These are phyloP conservation scores for Aspergillus hiratsukae DNA, from an alignment of 2,329 filamentous ascomycete species.

Conservation along the genomic window DNA sequence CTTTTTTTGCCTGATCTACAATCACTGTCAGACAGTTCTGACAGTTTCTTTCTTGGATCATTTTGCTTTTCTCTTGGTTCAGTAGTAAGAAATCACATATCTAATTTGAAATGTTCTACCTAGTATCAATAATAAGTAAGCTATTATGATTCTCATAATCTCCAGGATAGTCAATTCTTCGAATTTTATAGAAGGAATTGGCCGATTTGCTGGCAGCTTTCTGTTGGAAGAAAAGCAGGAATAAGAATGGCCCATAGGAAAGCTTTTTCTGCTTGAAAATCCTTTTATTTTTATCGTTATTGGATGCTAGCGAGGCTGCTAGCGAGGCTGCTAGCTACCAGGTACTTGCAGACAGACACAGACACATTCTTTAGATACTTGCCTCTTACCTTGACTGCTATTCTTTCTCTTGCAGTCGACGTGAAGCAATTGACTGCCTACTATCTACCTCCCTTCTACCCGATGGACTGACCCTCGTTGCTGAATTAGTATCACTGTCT, in stretches of 20 bases:
- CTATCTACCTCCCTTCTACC: background rate
- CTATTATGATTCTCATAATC: conserved; percentile 9
- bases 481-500: background rate
- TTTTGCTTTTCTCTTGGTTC: background rate
- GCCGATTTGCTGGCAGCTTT: background rate
- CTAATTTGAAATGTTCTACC: background rate
- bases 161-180: background rate
- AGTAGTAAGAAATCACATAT: background rate
- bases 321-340: background rate
- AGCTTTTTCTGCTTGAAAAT: background rate
- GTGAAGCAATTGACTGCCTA: background rate
- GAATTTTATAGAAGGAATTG: background rate
- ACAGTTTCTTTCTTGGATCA: no score
- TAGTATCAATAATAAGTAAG: background rate
- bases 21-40: background rate
- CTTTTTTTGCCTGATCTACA: background rate
- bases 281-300: background rate
- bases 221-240: background rate
- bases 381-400: background rate
- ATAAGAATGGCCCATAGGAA: background rate
- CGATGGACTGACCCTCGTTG: background rate
- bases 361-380: background rate
- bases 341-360: background rate
- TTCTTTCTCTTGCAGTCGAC: background rate
- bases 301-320: background rate